Evolutionary conservation across 441 rosid species (phyloP).

Genomic region (Jatropha podagrica): DNA sequence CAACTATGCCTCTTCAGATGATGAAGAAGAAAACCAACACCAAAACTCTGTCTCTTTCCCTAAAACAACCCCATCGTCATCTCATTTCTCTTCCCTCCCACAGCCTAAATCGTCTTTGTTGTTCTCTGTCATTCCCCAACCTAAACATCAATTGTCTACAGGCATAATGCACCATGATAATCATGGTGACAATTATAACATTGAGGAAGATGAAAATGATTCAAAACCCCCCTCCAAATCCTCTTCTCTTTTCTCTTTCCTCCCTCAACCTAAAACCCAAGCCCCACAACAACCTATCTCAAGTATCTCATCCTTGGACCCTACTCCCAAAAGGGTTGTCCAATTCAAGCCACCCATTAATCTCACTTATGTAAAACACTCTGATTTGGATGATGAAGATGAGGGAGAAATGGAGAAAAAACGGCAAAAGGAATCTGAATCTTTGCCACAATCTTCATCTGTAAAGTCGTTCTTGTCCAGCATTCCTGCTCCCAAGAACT

Average conservation of each 20-base stretch:
- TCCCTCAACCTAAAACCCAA: conserved; percentile 60
- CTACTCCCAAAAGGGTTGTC: conserved; percentile 55
- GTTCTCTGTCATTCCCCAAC: conserved; percentile 37
- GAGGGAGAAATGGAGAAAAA: conserved; percentile 44
- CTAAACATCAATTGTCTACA: conserved; percentile 10
- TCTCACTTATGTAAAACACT: conserved; percentile 28
- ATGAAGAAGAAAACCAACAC: conserved; percentile 47
- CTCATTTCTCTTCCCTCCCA: conserved; percentile 26
- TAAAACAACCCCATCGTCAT: conserved; percentile 15
- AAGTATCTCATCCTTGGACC: conserved; percentile 11
- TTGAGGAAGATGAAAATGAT: conserved; percentile 16
- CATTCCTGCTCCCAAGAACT: conserved; percentile 74
- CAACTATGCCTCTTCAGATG: conserved; percentile 80
- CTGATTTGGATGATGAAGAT: conserved; percentile 42
- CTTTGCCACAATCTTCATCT: conserved; percentile 30
- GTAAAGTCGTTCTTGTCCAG: conserved; percentile 68
- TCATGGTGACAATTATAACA: not conserved
- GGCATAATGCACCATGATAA: conserved; percentile 5
- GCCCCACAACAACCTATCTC: conserved; percentile 20
- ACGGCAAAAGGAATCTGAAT: conserved; percentile 25
- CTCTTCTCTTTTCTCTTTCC: conserved; percentile 47
- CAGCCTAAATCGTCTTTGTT: conserved; percentile 23
- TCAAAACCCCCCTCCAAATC: conserved; percentile 22
- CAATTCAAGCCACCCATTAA: conserved; percentile 62
- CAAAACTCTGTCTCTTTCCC: conserved; percentile 20